Evolutionary conservation across 2,329 filamentous ascomycete genomes (phyloP).

Genomic region (Phoma sp.): DNA sequence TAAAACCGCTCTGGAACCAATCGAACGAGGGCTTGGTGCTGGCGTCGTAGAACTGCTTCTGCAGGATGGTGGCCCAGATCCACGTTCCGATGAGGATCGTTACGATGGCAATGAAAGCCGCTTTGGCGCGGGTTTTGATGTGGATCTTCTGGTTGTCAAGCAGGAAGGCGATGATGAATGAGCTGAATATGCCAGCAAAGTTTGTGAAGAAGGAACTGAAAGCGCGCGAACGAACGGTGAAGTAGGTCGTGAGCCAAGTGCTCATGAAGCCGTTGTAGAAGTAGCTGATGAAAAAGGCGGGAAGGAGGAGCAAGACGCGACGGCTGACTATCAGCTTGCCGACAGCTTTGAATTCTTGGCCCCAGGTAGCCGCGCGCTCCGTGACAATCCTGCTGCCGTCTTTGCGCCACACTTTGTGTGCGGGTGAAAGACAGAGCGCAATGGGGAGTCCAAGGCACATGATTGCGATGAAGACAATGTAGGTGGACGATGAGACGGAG

Average conservation of each 20-base stretch:
- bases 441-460: conserved; percentile 55
- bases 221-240: conserved; percentile 44
- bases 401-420: conserved; percentile 53
- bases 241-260: conserved; percentile 45
- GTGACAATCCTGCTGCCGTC: conserved; percentile 49
- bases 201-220: conserved; percentile 48
- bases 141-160: conserved; percentile 43
- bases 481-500: conserved; percentile 50
- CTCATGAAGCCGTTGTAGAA: conserved; percentile 48
- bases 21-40: conserved; percentile 37
- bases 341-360: conserved; percentile 39
- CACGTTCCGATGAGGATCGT: conserved; percentile 42
- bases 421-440: conserved; percentile 53
- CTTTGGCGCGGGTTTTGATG: conserved; percentile 42
- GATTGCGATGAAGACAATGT: conserved; percentile 56
- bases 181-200: conserved; percentile 46
- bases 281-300: conserved; percentile 48
- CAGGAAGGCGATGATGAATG: conserved; percentile 42
- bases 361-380: conserved; percentile 31
- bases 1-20: conserved; percentile 45
- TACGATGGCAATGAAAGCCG: conserved; percentile 39
- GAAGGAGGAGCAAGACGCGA: conserved; percentile 41
- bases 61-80: conserved; percentile 45
- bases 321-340: conserved; percentile 40
- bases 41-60: conserved; percentile 42